Evolutionary conservation across 495 filamentous ascomycete species (phyloP).

Genomic region (Achaetomiella virescens): DNA sequence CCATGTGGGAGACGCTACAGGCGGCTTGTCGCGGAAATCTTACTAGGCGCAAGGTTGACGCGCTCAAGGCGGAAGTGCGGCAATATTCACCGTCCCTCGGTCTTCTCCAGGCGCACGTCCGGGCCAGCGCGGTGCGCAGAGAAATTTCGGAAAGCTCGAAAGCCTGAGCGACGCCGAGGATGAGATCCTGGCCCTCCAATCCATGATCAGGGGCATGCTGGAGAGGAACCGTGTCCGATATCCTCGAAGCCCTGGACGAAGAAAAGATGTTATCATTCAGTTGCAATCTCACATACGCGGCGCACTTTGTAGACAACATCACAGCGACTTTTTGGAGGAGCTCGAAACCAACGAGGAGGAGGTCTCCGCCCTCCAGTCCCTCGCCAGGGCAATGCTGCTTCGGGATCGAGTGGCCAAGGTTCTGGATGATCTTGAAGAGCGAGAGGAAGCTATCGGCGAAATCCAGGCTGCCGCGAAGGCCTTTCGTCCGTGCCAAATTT

Average conservation of each 20-base stretch:
- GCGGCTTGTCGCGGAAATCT: slow-evolving; percentile 42
- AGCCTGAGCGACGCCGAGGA: slow-evolving; percentile 36
- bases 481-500: slow-evolving; percentile 68
- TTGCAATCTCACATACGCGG: slow-evolving; percentile 72
- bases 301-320: slow-evolving; percentile 47
- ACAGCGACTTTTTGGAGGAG: slow-evolving; percentile 47
- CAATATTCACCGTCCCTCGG: slow-evolving; percentile 30
- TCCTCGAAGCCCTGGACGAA: slow-evolving; percentile 52
- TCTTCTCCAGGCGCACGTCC: slow-evolving; percentile 37
- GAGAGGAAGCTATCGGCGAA: slow-evolving; percentile 67
- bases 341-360: slow-evolving; percentile 52
- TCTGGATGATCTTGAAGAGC: slow-evolving; percentile 68
- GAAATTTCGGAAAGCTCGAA: slow-evolving; percentile 39
- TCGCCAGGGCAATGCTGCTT: slow-evolving; percentile 71
- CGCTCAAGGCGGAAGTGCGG: slow-evolving; percentile 34
- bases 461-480: slow-evolving; percentile 73
- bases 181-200: slow-evolving; percentile 40
- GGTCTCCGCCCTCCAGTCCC: slow-evolving; percentile 61
- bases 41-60: slow-evolving; percentile 36
- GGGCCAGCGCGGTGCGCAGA: slow-evolving; percentile 44
- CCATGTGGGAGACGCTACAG: slow-evolving; percentile 46
- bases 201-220: slow-evolving; percentile 48
- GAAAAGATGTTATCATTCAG: slow-evolving; percentile 51
- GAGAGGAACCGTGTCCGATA: slow-evolving; percentile 41
- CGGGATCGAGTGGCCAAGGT: slow-evolving; percentile 63